phyloP scores from a whole-genome alignment of 257 asterid genomes.

The Eustoma russellianum region DNA sequence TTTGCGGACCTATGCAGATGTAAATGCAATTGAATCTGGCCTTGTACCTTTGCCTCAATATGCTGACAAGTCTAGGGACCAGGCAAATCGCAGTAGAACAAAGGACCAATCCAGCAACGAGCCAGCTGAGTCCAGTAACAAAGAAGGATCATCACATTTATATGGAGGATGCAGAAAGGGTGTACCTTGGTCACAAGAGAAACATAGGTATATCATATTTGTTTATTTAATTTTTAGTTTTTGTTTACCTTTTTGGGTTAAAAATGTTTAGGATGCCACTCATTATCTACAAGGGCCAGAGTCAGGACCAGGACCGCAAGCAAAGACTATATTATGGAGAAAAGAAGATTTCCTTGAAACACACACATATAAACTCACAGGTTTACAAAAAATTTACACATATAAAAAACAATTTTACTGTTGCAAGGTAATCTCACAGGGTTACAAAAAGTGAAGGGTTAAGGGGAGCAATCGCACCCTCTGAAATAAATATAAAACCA shows the following conservation, averaged over 20 bases:
- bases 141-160: conserved; percentile 10
- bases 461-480: too few relatives aligned
- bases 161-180: conserved; percentile 16
- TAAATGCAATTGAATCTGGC: conserved; percentile 28
- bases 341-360: too few relatives aligned
- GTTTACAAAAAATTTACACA: conserved; percentile 8
- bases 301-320: too few relatives aligned
- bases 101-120: neutral
- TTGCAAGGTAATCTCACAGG: too few relatives aligned
- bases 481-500: too few relatives aligned
- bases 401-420: too few relatives aligned
- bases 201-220: conserved; percentile 28
- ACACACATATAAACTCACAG: neutral
- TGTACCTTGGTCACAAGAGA: conserved; percentile 39
- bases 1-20: conserved; percentile 23
- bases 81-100: conserved; percentile 3
- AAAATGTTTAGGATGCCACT: too few relatives aligned
- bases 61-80: conserved; percentile 4
- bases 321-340: too few relatives aligned
- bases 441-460: too few relatives aligned
- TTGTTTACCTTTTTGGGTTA: too few relatives aligned
- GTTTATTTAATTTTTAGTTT: neutral
- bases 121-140: neutral
- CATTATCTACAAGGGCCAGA: conserved; percentile 9
- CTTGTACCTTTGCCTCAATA: conserved; percentile 25